These are phyloP conservation scores for Citrus inodora DNA, from an alignment of 345 rosid species.

Conservation along the genomic window DNA sequence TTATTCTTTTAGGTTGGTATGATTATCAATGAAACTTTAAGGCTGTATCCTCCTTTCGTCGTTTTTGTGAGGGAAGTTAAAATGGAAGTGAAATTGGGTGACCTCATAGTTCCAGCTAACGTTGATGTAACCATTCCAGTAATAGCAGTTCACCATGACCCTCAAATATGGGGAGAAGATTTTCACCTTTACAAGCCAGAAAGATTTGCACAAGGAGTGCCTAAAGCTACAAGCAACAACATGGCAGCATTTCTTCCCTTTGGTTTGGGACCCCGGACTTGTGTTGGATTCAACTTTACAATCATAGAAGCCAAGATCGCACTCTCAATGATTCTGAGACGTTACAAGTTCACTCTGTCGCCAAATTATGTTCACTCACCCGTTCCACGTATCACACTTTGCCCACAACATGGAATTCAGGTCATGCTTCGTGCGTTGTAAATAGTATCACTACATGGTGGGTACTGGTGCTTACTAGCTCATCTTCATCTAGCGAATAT, in stretches of 20 bases:
- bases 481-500: too few relatives aligned
- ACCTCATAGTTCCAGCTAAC: slow-evolving; percentile 11
- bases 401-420: slow-evolving; percentile 36
- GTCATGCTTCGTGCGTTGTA: slow-evolving; percentile 10
- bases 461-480: too few relatives aligned
- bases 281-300: slow-evolving; percentile 31
- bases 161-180: slow-evolving; percentile 33
- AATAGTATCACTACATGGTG: too few relatives aligned
- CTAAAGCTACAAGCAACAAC: slow-evolving; percentile 33
- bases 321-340: slow-evolving; percentile 36
- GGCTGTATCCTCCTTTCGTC: slow-evolving; percentile 17
- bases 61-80: background rate
- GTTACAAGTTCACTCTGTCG: slow-evolving; percentile 30
- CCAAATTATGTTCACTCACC: slow-evolving; percentile 33
- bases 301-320: slow-evolving; percentile 27
- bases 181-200: slow-evolving; percentile 29
- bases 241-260: slow-evolving; percentile 25
- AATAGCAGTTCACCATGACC: slow-evolving; percentile 25
- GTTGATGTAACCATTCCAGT: slow-evolving; percentile 13
- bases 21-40: slow-evolving; percentile 36
- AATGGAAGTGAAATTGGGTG: slow-evolving; percentile 20
- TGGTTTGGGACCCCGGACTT: slow-evolving; percentile 31
- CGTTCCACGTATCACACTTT: background rate
- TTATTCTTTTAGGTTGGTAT: slow-evolving; percentile 21
- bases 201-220: slow-evolving; percentile 25